These are phyloP conservation scores for Arctium minus DNA, from an alignment of 129 eudicot species.

Conservation along the genomic window DNA sequence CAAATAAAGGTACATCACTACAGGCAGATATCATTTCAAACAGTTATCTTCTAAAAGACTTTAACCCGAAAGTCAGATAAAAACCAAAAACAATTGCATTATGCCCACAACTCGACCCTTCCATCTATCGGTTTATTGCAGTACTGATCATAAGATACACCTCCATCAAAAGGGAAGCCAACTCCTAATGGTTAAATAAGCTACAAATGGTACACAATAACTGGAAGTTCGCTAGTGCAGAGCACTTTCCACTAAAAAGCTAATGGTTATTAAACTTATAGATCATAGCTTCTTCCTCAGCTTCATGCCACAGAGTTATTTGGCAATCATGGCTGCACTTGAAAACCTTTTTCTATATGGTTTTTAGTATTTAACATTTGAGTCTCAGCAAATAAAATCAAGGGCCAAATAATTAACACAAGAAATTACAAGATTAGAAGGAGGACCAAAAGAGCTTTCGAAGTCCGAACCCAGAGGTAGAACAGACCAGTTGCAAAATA, in stretches of 20 bases:
- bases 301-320: background rate
- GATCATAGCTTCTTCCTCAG: background rate
- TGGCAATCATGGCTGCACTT: background rate
- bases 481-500: background rate
- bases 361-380: background rate
- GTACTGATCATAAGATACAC: background rate
- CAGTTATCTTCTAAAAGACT: background rate
- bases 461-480: background rate
- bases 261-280: background rate
- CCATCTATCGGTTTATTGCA: background rate
- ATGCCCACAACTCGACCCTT: background rate
- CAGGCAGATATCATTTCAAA: background rate
- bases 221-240: background rate
- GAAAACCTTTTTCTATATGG: background rate
- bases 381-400: background rate
- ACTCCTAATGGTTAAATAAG: background rate
- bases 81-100: too few species aligned
- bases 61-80: background rate
- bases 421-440: too few species aligned
- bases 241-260: background rate
- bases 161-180: background rate
- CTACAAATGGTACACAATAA: background rate
- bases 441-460: background rate
- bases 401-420: too few species aligned
- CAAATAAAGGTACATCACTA: background rate